Evolutionary conservation across 345 rosid species (phyloP).

Genomic region (Hypericum androsaemum): DNA sequence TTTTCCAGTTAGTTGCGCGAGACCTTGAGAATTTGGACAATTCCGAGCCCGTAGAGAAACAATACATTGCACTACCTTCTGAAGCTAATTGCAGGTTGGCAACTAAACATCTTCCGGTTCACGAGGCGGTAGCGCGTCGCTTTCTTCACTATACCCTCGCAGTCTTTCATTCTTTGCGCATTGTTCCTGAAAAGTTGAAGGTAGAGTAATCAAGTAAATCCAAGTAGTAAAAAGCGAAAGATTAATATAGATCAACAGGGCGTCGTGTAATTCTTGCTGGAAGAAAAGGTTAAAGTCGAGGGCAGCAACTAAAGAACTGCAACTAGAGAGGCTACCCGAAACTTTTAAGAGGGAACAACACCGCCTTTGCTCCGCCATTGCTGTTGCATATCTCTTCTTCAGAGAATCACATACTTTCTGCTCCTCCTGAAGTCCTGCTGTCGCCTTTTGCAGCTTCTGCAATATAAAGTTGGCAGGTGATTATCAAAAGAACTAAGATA

Average conservation of each 20-base stretch:
- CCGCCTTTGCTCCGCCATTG: slow-evolving; percentile 32
- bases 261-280: background rate
- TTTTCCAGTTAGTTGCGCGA: too few relatives aligned
- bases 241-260: background rate
- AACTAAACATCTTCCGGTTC: too few relatives aligned
- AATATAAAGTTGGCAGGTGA: slow-evolving; percentile 8
- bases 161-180: slow-evolving; percentile 40
- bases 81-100: too few relatives aligned
- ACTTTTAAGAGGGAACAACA: slow-evolving; percentile 49
- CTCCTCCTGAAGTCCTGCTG: slow-evolving; percentile 49
- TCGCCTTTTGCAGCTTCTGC: slow-evolving; percentile 72
- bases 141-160: slow-evolving; percentile 12
- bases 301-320: background rate
- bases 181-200: slow-evolving; percentile 38
- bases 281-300: background rate
- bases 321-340: slow-evolving; percentile 44
- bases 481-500: slow-evolving; percentile 8
- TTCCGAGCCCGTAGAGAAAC: too few relatives aligned
- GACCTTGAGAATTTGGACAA: too few relatives aligned
- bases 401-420: slow-evolving; percentile 44
- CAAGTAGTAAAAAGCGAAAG: background rate
- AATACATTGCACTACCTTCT: too few relatives aligned
- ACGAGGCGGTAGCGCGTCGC: slow-evolving; percentile 1
- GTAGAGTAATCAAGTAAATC: background rate
- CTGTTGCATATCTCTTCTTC: slow-evolving; percentile 46